phyloP scores from a whole-genome alignment of 2,329 filamentous ascomycete species.

The Penicillium italicum region DNA sequence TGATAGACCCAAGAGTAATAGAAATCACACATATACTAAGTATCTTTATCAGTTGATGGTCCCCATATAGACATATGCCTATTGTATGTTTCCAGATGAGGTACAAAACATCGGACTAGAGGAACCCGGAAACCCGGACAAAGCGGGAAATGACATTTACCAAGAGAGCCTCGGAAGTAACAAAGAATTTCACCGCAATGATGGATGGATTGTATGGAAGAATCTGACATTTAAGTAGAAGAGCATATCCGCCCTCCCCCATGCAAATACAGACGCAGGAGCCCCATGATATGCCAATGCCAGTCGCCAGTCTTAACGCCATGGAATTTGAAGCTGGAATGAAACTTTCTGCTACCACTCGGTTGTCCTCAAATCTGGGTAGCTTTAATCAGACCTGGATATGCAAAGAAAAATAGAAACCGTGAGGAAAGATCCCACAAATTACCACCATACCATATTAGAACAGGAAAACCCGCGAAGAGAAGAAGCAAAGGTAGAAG shows the following conservation, averaged over 20 bases:
- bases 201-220: neutral
- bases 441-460: neutral
- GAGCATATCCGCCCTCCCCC: neutral
- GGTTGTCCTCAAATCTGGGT: neutral
- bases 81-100: neutral
- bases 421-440: neutral
- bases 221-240: neutral
- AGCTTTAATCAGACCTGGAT: neutral
- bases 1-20: neutral
- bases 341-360: neutral
- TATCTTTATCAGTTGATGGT: neutral
- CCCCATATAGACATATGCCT: neutral
- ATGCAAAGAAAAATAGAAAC: neutral
- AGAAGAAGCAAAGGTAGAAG: neutral
- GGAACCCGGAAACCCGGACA: neutral
- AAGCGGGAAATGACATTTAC: neutral
- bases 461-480: neutral
- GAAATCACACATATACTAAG: neutral
- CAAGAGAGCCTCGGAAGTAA: neutral
- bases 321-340: neutral
- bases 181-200: neutral
- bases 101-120: neutral
- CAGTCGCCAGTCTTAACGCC: slow-evolving; percentile 1
- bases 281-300: neutral
- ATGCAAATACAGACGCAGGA: neutral